Base-by-base conservation (phyloP, 2,329 filamentous ascomycete species). In the Sporothrix euskadiensis region DNA sequence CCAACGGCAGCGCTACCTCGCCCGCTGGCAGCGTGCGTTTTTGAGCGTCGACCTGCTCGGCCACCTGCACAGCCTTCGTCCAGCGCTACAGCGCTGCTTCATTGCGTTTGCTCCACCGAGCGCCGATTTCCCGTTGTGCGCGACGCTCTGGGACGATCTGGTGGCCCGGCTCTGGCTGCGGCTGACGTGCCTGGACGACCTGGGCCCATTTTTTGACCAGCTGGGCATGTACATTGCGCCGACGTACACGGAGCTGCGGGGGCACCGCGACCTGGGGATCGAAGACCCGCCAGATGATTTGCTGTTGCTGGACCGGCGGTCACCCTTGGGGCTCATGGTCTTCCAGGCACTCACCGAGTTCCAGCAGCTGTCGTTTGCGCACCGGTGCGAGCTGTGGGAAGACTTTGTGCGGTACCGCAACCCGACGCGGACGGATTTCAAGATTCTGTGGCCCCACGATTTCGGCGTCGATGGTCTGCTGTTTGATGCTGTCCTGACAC, bases 261-360 rank as follows among this genome's bases (percentile, higher is more conserved):
- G 83, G 66, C 84, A 89, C 70, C 84, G 84, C 10, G 88, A 90
- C 75, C 80, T 84, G 74, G 86, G 85, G 44, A 30, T 73, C 8
- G 83, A 82, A 22, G 84, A 84, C 3, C 84, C 86, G 4, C 80
- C 81, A 1, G 83, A 82, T 10, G 83, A 86, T 52, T 84, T 84
- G 65, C 88, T 94, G 76, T 85, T 87, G 30, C 83, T 97, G 30
- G 89, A 92, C 2, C 86, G 88, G 32, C 92, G 89, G 69, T 97
- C 94, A 0, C 94, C 94, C 0, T 85, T 98, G 49, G 96, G 94
- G 0, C 86, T 88, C 6, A 97, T 97, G 79, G 86, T 98, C 19
- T 88, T 94, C 70, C 88, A 91, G 78, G 88, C 92, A 3, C 87
- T 90, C 77, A 83, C 97, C 2, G 95, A 98, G 81, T 97, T 94